Percentiles rank a stretch among this genome's conserved stretches.
phyloP scores from a whole-genome alignment of 441 rosid species.

The Corymbia citriodora region DNA sequence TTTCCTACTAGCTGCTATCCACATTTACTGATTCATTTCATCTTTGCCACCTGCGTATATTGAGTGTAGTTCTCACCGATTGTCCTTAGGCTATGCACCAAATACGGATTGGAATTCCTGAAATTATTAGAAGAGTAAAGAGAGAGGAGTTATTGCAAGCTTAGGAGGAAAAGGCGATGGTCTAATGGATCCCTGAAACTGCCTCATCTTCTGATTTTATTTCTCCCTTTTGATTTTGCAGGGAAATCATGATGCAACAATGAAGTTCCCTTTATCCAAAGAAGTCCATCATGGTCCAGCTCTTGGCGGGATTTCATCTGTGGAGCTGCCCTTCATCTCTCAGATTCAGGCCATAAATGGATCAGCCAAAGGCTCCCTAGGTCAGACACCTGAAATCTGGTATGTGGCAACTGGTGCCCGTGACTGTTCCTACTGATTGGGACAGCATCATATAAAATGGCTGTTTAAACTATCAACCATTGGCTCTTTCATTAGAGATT shows the following conservation, averaged over 20 bases:
- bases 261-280: not conserved
- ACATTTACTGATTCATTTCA: not conserved
- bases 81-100: not conserved
- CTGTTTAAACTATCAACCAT: not conserved
- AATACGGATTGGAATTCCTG: not conserved
- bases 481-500: not conserved
- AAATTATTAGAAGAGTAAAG: not conserved
- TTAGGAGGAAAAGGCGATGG: not conserved
- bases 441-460: not conserved
- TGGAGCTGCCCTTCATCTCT: not conserved
- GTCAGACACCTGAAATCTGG: not conserved
- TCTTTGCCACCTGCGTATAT: not conserved
- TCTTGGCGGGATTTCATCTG: not conserved
- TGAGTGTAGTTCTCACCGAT: not conserved
- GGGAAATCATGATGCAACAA: not conserved
- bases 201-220: not conserved
- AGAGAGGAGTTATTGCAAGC: not conserved
- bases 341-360: not conserved
- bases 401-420: not conserved
- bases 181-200: not conserved
- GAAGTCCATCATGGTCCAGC: not conserved
- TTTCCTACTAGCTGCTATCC: not conserved
- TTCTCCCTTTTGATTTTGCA: not conserved
- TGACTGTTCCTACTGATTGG: not conserved
- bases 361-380: not conserved